phyloP scores from a whole-genome alignment of 192 early-diverging fungal genomes.

The Endogone sp. region DNA sequence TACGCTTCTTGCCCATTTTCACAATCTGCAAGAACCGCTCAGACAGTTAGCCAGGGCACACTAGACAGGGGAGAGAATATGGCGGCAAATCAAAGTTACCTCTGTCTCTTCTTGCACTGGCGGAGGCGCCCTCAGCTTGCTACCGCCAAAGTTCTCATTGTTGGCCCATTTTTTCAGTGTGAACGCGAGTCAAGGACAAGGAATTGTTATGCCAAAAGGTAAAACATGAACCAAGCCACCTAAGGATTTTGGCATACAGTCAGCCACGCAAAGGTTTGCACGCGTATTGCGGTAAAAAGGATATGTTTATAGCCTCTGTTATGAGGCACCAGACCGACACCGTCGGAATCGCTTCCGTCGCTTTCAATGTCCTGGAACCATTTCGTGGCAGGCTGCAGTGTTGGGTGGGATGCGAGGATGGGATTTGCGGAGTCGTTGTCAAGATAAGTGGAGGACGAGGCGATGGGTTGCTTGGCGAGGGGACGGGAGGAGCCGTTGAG shows the following conservation, averaged over 20 bases:
- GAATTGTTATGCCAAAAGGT: not conserved
- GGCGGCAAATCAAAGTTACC: slow-evolving; percentile 6
- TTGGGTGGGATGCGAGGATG: not conserved
- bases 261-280: too few relatives aligned
- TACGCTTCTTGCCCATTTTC: slow-evolving; percentile 34
- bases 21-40: slow-evolving; percentile 18
- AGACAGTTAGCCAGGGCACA: not conserved
- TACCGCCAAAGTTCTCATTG: slow-evolving; percentile 34
- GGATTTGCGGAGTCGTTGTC: not conserved
- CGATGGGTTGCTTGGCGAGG: not conserved
- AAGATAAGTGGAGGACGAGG: not conserved
- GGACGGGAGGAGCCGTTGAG: not conserved
- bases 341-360: slow-evolving; percentile 32
- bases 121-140: slow-evolving; percentile 41
- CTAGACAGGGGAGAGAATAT: not conserved
- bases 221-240: not conserved
- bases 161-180: slow-evolving; percentile 52
- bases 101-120: slow-evolving; percentile 22
- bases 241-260: too few relatives aligned
- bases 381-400: slow-evolving; percentile 17
- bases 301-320: slow-evolving; percentile 68
- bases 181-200: slow-evolving; percentile 15
- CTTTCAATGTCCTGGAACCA: slow-evolving; percentile 20
- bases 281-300: slow-evolving; percentile 23
- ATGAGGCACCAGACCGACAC: slow-evolving; percentile 51